Base-by-base conservation (phyloP, 768 basidiomycete species). In the Pleurotus ostreatus region DNA sequence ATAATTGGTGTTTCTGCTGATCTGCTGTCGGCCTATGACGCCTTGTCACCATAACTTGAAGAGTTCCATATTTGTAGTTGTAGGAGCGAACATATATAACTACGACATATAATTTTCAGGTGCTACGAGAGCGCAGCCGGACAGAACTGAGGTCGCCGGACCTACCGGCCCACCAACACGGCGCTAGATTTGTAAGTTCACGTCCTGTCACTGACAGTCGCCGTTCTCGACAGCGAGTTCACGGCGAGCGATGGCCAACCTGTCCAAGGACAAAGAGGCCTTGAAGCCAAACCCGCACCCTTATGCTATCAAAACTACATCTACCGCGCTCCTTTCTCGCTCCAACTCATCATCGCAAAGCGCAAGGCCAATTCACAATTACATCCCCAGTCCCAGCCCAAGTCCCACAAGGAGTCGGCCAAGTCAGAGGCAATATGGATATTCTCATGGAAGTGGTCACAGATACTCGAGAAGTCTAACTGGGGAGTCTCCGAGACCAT, bases 291-390 rank as follows among this genome's bases (percentile, higher is more conserved):
- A 89, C 61, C 77, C 88, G 0, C 89, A 92, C 64, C 90, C 90
- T 0, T 92, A 92, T 65, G 82, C 88, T 5, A 86, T 92, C 62
- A 88, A 85, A 67, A 91, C 91, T 0, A 91, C 89, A 0, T 85
- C 87, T 1, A 85, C 87, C 0, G 90, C 76, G 0, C 59, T 89
- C 18, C 75, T 92, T 49, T 81, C 88, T 5, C 81, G 88, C 30
- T 86, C 86, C 12, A 84, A 78, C 60, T 79, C 82, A 0, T 73
- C 76, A 12, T 80, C 74, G 53, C 73, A 65, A 55, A 70, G 65
- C 58, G 68, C 68, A 15, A 62, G 61, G 13, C 64, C 69, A 25
- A 43, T 65, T n/a, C 72, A 78, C 58, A 78, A 81, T 59, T 83
- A 83, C 57, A 66, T 84, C 12, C 81, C 78, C 7, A 66, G 60